These are phyloP conservation scores for Podospora conica DNA, from an alignment of 495 filamentous ascomycete genomes.

Conservation along the genomic window DNA sequence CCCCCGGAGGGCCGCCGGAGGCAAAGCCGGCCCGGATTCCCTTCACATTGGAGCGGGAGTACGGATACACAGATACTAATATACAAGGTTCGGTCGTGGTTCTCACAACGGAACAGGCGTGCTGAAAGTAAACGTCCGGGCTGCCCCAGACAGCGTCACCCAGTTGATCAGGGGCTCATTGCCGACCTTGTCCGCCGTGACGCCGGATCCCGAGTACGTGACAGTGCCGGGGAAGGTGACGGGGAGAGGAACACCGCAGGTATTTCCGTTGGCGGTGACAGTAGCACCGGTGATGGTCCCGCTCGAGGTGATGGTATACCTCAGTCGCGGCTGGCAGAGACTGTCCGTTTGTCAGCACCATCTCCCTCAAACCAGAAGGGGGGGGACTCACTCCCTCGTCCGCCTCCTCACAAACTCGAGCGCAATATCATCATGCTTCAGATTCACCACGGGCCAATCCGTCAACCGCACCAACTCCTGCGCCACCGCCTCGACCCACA, in stretches of 20 bases:
- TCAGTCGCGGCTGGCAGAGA: constrained; percentile 43
- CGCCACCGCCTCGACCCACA: constrained; percentile 50
- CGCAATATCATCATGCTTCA: constrained; percentile 50
- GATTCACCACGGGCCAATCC: constrained; percentile 47
- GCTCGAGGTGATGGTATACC: constrained; percentile 32
- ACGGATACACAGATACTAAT: not conserved
- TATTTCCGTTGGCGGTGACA: constrained; percentile 44
- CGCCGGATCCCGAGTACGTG: constrained; percentile 34
- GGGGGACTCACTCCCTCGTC: constrained; percentile 35
- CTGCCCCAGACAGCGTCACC: constrained; percentile 46
- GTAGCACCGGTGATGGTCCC: constrained; percentile 43
- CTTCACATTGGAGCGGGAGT: not conserved
- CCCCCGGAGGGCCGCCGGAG: not conserved
- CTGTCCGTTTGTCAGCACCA: not conserved
- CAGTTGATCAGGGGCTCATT: constrained; percentile 53
- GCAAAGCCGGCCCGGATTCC: not conserved
- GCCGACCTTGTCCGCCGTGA: constrained; percentile 49
- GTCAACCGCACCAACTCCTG: constrained; percentile 49
- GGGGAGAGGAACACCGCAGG: constrained; percentile 47
- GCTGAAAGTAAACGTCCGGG: constrained; percentile 46
- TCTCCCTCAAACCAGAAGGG: not conserved
- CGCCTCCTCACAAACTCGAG: constrained; percentile 42
- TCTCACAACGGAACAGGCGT: constrained; percentile 33
- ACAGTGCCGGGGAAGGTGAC: constrained; percentile 46
- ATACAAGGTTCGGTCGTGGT: not conserved